These are phyloP conservation scores for Herpetospermum pedunculosum DNA, from an alignment of 306 rosid genomes.

Conservation along the genomic window DNA sequence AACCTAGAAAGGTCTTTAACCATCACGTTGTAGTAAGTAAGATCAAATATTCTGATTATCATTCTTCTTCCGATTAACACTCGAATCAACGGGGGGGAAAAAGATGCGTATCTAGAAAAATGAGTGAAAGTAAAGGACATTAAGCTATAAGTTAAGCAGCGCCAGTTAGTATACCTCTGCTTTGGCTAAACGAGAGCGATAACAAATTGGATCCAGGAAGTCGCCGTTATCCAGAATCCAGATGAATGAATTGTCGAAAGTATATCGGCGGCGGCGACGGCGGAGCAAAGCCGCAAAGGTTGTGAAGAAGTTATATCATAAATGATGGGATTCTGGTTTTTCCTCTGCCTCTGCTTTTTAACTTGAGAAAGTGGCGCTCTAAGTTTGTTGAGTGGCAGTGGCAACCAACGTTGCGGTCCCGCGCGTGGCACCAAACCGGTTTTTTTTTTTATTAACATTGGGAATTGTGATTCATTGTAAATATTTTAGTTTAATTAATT, in stretches of 20 bases:
- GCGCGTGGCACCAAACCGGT: not conserved
- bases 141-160: not conserved
- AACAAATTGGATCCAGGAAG: not conserved
- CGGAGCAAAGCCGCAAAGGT: not conserved
- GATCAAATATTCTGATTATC: not conserved
- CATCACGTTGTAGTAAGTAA: not conserved
- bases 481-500: too few relatives aligned
- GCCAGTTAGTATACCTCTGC: not conserved
- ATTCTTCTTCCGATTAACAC: not conserved
- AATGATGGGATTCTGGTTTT: not conserved
- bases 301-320: not conserved
- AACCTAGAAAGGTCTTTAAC: not conserved
- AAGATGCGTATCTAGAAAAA: not conserved
- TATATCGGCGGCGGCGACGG: not conserved
- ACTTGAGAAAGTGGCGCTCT: not conserved
- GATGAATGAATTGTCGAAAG: not conserved
- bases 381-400: not conserved
- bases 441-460: too few relatives aligned
- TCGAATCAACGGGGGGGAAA: not conserved
- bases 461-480: too few relatives aligned
- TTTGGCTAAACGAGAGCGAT: not conserved
- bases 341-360: not conserved
- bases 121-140: not conserved
- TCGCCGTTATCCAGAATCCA: not conserved
- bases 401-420: not conserved